Percentiles rank a stretch among this genome's conserved stretches.
These are phyloP conservation scores for Pseudogymnoascus sp. DNA, from an alignment of 2,329 filamentous ascomycete species.

Conservation along the genomic window DNA sequence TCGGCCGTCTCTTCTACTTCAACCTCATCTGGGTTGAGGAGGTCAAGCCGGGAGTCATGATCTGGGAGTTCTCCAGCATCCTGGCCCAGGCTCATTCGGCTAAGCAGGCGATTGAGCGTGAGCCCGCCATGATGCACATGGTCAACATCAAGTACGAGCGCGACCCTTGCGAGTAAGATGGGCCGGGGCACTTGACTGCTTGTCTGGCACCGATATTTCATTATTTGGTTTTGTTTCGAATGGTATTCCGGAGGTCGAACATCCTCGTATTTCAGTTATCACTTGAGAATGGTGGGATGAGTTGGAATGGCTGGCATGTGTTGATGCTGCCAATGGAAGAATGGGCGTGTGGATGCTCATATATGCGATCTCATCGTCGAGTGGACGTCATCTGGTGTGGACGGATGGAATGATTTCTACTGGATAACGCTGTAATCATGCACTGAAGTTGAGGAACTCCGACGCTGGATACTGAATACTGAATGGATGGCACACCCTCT, in stretches of 20 bases:
- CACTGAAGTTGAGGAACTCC: background rate
- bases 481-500: background rate
- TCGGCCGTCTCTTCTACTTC: constrained; percentile 12
- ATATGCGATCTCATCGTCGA: background rate
- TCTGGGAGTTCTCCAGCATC: constrained; percentile 9
- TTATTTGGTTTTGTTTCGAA: background rate
- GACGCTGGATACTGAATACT: background rate
- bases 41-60: background rate
- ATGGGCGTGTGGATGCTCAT: background rate
- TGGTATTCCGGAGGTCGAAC: background rate
- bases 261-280: background rate
- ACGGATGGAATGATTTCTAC: background rate
- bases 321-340: background rate
- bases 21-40: constrained; percentile 10
- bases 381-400: background rate
- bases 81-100: constrained; percentile 8
- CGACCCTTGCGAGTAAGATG: constrained; percentile 1
- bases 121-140: background rate
- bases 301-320: background rate
- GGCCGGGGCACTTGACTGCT: background rate
- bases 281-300: background rate
- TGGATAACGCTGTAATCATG: background rate
- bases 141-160: background rate
- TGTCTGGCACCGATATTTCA: background rate
- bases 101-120: constrained; percentile 8